Percentiles rank a stretch among this genome's conserved stretches.
Evolutionary conservation across 352 stramenopile species (phyloP).

Genomic region (Phytophthora macrochlamydospora): DNA sequence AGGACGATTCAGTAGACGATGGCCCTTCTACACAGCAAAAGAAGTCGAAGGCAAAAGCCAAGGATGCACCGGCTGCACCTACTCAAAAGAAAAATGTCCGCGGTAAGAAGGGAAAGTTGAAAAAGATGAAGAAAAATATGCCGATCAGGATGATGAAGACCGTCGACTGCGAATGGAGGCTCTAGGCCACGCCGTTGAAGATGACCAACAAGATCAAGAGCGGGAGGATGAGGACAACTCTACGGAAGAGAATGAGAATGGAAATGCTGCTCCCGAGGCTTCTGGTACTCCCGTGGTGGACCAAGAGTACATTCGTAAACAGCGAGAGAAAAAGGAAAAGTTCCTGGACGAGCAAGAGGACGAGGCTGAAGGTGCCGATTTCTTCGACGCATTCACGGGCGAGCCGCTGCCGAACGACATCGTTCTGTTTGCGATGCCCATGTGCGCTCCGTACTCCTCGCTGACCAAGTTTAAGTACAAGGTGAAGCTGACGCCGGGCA

Average conservation of each 20-base stretch:
- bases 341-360: conserved; percentile 86
- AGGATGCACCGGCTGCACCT: background rate
- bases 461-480: conserved; percentile 92
- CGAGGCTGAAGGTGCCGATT: conserved; percentile 74
- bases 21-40: conserved; percentile 21
- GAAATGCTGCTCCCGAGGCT: background rate
- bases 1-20: conserved; percentile 22
- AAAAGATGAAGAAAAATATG: conserved; percentile 98
- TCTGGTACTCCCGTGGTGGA: conserved; percentile 21
- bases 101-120: conserved; percentile 95
- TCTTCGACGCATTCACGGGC: conserved; percentile 88
- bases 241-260: conserved; percentile 20
- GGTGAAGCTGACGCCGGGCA: conserved; percentile 91
- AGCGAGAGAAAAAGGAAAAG: conserved; percentile 86
- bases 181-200: conserved; percentile 69
- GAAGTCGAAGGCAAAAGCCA: conserved; percentile 47
- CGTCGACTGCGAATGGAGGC: conserved; percentile 91
- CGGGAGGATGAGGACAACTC: conserved; percentile 25
- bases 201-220: conserved; percentile 38
- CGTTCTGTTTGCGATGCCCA: conserved; percentile 89
- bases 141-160: conserved; percentile 97
- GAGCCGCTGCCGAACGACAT: conserved; percentile 80
- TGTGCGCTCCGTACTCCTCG: conserved; percentile 90
- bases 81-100: conserved; percentile 60
- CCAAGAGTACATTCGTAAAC: conserved; percentile 72